These are phyloP conservation scores for Fraxinus pennsylvanica DNA, from an alignment of 257 asterid genomes.

Conservation along the genomic window DNA sequence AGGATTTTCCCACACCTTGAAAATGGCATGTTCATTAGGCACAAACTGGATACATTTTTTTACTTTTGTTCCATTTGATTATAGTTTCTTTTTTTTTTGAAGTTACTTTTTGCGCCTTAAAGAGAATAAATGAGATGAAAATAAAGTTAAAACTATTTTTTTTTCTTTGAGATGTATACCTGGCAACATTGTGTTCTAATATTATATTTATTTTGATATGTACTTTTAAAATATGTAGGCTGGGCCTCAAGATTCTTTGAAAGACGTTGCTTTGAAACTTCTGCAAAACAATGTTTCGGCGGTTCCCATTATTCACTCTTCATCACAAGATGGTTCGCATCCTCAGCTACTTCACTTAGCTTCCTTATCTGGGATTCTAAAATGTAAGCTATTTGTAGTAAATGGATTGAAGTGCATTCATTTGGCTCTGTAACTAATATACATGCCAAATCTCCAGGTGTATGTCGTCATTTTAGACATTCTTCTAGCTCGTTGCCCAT, in stretches of 20 bases:
- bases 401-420: not conserved
- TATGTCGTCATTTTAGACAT: constrained; percentile 73
- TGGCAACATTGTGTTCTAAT: not conserved
- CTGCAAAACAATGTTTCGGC: constrained; percentile 62
- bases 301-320: constrained; percentile 65
- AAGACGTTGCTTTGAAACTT: constrained; percentile 64
- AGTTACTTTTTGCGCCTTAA: not conserved
- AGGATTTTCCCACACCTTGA: not conserved
- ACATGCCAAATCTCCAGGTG: constrained; percentile 40
- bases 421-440: constrained; percentile 25
- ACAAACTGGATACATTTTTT: not conserved
- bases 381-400: constrained; percentile 48
- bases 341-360: constrained; percentile 76
- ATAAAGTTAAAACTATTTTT: too few species aligned
- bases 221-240: constrained; percentile 41
- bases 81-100: too few species aligned
- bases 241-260: constrained; percentile 66
- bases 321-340: constrained; percentile 58
- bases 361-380: constrained; percentile 68
- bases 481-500: constrained; percentile 75
- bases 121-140: not conserved
- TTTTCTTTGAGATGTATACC: not conserved
- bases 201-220: constrained; percentile 17
- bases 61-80: not conserved
- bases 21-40: not conserved